Percentiles rank a stretch among this genome's conserved stretches.
Conservation (phyloP, 768 basidiomycete genomes). For the Melanogaster broomeanus region DNA sequence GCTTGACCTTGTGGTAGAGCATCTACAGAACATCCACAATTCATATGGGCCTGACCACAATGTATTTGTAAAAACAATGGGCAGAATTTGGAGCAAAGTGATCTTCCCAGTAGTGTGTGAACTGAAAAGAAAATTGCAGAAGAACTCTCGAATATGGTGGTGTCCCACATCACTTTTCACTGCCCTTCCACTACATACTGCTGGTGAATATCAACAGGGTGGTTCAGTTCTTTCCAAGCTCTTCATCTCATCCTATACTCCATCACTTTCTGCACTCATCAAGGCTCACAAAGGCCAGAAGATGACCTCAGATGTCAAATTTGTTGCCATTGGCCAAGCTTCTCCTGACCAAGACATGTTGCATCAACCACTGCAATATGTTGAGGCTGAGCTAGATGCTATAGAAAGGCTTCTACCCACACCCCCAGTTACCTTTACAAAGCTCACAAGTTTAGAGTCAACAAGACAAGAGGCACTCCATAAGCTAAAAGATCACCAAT, state of each 20-base stretch:
- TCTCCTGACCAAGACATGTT: too few species aligned
- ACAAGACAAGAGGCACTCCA: neutral
- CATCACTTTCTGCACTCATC: slow-evolving; percentile 4
- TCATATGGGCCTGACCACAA: too few species aligned
- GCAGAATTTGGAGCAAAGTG: slow-evolving; percentile 1
- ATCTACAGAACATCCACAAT: neutral
- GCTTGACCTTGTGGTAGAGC: too few species aligned
- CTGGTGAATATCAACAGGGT: neutral
- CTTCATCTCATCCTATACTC: slow-evolving; percentile 11
- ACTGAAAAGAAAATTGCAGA: neutral
- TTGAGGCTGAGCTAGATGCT: neutral
- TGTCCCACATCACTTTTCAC: slow-evolving; percentile 6
- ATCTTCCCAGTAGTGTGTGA: neutral
- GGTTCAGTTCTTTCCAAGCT: neutral
- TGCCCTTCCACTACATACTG: slow-evolving; percentile 11
- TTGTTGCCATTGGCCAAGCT: slow-evolving; percentile 6
- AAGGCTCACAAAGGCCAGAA: slow-evolving; percentile 3
- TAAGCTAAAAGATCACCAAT: neutral
- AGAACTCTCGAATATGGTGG: slow-evolving; percentile 10
- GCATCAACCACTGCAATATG: too few species aligned
- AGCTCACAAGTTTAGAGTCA: neutral
- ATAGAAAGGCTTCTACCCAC: neutral
- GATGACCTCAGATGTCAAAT: neutral
- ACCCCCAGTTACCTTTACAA: neutral
- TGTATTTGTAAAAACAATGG: neutral